Evolutionary conservation across 73 alveolate genomes (phyloP).

Genomic region (Tetrahymena elliotti): DNA sequence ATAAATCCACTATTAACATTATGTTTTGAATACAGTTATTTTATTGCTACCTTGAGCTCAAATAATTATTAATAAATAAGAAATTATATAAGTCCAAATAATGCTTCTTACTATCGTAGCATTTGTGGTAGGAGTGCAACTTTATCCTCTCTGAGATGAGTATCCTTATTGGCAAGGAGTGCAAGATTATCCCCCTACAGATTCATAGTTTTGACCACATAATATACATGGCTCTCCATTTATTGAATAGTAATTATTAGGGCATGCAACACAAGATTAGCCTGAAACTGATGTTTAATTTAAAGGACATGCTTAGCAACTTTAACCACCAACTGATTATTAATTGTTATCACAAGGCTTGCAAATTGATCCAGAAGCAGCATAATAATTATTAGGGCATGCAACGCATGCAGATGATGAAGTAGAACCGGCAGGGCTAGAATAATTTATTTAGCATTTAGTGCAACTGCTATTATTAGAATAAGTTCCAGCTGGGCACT

Average conservation of each 20-base stretch:
- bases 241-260: neutral
- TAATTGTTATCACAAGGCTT: neutral
- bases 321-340: neutral
- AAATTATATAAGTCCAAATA: neutral
- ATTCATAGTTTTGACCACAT: neutral
- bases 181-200: neutral
- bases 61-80: too few species aligned
- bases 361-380: neutral
- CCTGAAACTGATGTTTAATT: neutral
- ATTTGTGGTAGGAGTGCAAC: neutral
- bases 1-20: too few species aligned
- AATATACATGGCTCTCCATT: neutral
- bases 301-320: neutral
- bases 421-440: neutral
- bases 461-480: neutral
- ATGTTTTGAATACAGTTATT: too few species aligned
- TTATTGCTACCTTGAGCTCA: neutral
- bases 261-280: neutral
- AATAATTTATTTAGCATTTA: neutral
- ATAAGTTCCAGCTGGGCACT: neutral
- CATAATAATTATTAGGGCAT: neutral
- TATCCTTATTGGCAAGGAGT: neutral
- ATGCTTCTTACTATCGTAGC: too few species aligned
- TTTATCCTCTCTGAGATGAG: neutral
- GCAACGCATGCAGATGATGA: neutral